Conservation (phyloP, 768 basidiomycete genomes). For the Tephrocybe sp. region DNA sequence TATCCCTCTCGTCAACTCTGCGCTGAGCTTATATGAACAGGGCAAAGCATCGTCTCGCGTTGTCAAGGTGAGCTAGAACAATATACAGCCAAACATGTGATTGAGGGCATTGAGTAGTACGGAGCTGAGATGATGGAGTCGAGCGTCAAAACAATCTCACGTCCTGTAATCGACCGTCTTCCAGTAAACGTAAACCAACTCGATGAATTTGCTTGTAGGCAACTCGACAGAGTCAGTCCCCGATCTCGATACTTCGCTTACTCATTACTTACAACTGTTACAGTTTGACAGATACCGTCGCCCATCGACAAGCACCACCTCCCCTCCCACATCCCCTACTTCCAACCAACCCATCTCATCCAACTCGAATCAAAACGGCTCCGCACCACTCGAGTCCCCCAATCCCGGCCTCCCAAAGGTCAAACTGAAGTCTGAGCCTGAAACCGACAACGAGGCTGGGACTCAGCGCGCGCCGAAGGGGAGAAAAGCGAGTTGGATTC, state of each 20-base stretch:
- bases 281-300: conserved; percentile 52
- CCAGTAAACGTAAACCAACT: conserved; percentile 72
- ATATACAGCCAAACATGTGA: conserved; percentile 17
- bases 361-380: conserved; percentile 6
- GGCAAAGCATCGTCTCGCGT: conserved; percentile 82
- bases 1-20: conserved; percentile 71
- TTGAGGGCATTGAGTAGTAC: conserved; percentile 46
- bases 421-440: conserved; percentile 18
- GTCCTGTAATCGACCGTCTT: conserved; percentile 77
- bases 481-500: conserved; percentile 33
- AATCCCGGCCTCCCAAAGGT: conserved; percentile 22
- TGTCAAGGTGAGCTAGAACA: conserved; percentile 60
- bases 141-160: conserved; percentile 75
- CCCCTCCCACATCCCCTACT: conserved; percentile 11
- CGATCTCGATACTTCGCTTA: background rate
- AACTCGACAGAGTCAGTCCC: conserved; percentile 72
- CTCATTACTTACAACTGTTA: background rate
- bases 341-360: conserved; percentile 11
- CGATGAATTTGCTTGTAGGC: conserved; percentile 87
- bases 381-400: conserved; percentile 2
- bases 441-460: too few species aligned
- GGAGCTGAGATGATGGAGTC: conserved; percentile 88
- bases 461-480: conserved; percentile 10
- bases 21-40: conserved; percentile 73
- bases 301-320: conserved; percentile 24